A percentile compares a stretch with the other conserved stretches of the same genome.
Evolutionary conservation across 202 grass and related monocot species (phyloP).

Genomic region (Hordeum pubiflorum): DNA sequence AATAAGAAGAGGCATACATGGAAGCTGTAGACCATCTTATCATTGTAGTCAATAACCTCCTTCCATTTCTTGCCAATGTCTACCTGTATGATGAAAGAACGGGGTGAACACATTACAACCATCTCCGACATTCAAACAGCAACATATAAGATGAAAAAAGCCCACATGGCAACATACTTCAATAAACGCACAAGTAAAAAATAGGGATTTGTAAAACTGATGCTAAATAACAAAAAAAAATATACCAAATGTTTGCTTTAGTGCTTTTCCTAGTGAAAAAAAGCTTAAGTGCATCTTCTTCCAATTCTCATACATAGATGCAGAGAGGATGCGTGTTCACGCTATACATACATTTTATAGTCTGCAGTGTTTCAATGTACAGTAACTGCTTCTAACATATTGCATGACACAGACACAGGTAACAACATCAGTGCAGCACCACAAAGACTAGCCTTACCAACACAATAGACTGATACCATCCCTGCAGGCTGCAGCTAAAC

Average conservation of each 20-base stretch:
- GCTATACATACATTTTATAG: background rate
- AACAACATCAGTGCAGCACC: background rate
- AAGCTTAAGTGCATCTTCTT: background rate
- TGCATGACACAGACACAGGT: background rate
- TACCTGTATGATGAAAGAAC: slow-evolving; percentile 41
- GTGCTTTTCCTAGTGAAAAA: background rate
- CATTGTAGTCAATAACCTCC: slow-evolving; percentile 80
- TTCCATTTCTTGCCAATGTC: slow-evolving; percentile 99
- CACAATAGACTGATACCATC: background rate
- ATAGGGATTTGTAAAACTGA: background rate
- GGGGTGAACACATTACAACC: background rate
- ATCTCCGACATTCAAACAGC: background rate
- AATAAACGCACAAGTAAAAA: background rate
- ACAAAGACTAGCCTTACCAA: background rate
- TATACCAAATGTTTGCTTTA: background rate
- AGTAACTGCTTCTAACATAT: background rate
- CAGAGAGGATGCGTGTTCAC: background rate
- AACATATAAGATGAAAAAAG: background rate
- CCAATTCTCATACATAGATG: background rate
- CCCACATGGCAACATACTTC: background rate
- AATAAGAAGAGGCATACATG: slow-evolving; percentile 48
- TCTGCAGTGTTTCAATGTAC: background rate
- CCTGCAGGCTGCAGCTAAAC: background rate
- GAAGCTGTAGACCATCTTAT: slow-evolving; percentile 93
- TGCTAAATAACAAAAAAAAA: background rate